Evolutionary conservation across 257 asterid species (phyloP).

Genomic region (Gynochthodes officinalis): DNA sequence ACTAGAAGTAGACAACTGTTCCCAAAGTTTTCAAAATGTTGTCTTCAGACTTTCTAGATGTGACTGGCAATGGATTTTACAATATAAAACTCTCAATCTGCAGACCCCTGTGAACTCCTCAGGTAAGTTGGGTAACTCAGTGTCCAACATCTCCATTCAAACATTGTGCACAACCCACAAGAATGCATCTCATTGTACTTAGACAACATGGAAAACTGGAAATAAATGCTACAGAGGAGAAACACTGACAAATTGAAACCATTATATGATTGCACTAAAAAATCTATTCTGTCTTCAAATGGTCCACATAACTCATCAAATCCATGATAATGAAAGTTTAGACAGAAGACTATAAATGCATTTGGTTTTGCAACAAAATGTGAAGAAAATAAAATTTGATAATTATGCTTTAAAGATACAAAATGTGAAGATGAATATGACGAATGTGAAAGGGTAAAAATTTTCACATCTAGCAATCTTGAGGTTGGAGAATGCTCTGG

Average conservation of each 20-base stretch:
- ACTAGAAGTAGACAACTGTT: background rate
- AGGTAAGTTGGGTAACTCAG: background rate
- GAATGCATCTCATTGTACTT: background rate
- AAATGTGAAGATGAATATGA: background rate
- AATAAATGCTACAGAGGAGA: background rate
- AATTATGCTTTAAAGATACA: background rate
- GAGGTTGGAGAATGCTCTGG: conserved; percentile 94
- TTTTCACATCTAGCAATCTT: conserved; percentile 66
- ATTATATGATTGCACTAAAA: background rate
- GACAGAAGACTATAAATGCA: background rate
- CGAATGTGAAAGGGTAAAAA: conserved; percentile 1
- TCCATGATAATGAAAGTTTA: background rate
- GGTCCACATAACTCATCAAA: background rate
- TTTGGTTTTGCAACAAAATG: background rate
- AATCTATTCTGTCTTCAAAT: background rate
- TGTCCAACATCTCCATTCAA: background rate
- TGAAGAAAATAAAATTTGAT: background rate
- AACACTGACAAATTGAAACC: background rate
- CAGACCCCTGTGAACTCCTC: background rate
- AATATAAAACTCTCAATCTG: background rate
- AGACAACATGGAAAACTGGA: background rate
- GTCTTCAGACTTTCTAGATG: background rate
- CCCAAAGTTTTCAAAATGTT: background rate
- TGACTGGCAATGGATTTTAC: background rate
- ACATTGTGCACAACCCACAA: background rate